Percentiles rank a stretch among this genome's conserved stretches.
These are phyloP conservation scores for Codiaeum variegatum DNA, from an alignment of 441 rosid genomes.

Conservation along the genomic window DNA sequence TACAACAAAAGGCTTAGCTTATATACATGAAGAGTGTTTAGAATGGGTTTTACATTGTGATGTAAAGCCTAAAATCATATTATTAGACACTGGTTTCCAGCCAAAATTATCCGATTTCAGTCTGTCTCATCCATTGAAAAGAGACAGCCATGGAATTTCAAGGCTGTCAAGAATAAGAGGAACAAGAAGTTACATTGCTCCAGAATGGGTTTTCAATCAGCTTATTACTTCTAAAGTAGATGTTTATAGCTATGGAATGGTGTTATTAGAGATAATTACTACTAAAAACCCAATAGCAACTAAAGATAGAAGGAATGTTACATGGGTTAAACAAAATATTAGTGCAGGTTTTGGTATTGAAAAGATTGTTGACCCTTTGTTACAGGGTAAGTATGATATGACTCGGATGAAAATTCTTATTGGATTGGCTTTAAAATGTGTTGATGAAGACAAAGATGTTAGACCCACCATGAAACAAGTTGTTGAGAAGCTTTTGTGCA, in stretches of 20 bases:
- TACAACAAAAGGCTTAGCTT: background rate
- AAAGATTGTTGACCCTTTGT: background rate
- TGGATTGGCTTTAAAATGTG: too few relatives aligned
- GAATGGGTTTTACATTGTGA: too few relatives aligned
- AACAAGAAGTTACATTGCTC: conserved; percentile 18
- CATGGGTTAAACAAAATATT: background rate
- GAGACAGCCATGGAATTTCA: background rate
- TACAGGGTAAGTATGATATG: background rate
- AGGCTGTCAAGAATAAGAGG: conserved; percentile 7
- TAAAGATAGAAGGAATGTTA: background rate
- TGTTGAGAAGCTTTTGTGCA: conserved; percentile 9
- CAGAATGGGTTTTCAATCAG: conserved; percentile 1
- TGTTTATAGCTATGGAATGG: conserved; percentile 13
- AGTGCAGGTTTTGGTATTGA: background rate
- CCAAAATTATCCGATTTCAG: conserved; percentile 13
- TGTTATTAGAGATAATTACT: background rate
- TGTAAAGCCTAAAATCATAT: too few relatives aligned
- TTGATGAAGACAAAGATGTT: background rate
- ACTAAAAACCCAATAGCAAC: background rate
- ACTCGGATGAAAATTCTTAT: background rate
- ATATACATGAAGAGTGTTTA: too few relatives aligned
- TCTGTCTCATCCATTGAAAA: background rate
- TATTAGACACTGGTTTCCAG: background rate
- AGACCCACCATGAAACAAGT: background rate
- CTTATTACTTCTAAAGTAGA: conserved; percentile 11